Percentiles rank a stretch among this genome's conserved stretches.
phyloP scores from a whole-genome alignment of 176 grass and related monocot genomes.

The Musa acuminata region DNA sequence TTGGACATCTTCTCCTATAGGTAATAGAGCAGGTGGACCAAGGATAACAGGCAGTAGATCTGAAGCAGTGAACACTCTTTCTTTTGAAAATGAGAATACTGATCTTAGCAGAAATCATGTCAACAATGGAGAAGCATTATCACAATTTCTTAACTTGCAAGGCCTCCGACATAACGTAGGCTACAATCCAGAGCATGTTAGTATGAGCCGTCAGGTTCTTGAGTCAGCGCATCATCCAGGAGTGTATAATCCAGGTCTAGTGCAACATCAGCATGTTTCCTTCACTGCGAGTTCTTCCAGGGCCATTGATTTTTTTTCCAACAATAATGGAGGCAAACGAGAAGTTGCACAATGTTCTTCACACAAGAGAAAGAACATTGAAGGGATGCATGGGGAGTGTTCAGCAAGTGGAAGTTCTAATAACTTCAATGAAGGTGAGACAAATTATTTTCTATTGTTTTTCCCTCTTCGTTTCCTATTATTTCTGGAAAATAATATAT shows the following conservation, averaged over 20 bases:
- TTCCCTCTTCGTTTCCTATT: background rate
- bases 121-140: constrained; percentile 11
- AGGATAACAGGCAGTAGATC: constrained; percentile 13
- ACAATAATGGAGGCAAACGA: constrained; percentile 4
- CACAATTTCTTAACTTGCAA: background rate
- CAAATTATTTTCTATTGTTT: constrained; percentile 2
- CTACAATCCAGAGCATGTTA: background rate
- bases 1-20: background rate
- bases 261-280: background rate
- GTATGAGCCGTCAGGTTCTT: background rate
- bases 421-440: background rate
- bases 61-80: constrained; percentile 8
- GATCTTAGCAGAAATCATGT: constrained; percentile 17
- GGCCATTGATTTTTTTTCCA: constrained; percentile 7
- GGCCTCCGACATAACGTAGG: background rate
- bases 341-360: background rate
- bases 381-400: background rate
- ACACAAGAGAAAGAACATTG: constrained; percentile 23
- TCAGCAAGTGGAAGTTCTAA: constrained; percentile 17
- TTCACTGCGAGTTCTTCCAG: constrained; percentile 2
- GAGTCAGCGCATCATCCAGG: background rate
- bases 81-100: constrained; percentile 11
- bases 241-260: constrained; percentile 1
- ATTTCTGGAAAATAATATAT: constrained; percentile 5
- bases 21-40: background rate